These are phyloP conservation scores for Artemisia princeps DNA, from an alignment of 140 eudicot species.

Conservation along the genomic window DNA sequence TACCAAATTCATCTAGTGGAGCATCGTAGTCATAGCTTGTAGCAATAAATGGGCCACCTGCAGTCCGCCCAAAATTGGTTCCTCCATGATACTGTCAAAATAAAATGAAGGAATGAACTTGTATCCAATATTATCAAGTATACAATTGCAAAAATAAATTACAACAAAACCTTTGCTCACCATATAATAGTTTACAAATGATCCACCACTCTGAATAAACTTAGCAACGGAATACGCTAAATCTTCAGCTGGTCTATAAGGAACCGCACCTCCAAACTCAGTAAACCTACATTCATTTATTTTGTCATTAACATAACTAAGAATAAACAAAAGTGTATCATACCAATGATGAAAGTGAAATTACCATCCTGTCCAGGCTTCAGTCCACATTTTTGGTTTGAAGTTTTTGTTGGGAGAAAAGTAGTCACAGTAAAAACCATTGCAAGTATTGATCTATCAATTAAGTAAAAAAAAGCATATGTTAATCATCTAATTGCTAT, in stretches of 20 bases:
- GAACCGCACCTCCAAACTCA: conserved; percentile 88
- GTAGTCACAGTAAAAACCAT: conserved; percentile 85
- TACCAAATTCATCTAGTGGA: conserved; percentile 45
- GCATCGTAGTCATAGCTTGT: conserved; percentile 44
- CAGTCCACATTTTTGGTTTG: conserved; percentile 92
- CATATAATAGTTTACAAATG: conserved; percentile 38
- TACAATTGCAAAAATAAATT: background rate
- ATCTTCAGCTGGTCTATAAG: conserved; percentile 66
- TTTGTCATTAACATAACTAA: background rate
- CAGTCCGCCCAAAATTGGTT: conserved; percentile 38
- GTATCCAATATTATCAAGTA: background rate
- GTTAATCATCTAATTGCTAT: background rate
- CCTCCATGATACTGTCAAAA: conserved; percentile 38
- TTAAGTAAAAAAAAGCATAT: background rate
- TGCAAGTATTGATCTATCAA: conserved; percentile 66
- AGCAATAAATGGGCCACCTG: conserved; percentile 43
- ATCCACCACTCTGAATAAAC: conserved; percentile 39
- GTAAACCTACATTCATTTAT: conserved; percentile 52
- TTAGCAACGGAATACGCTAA: conserved; percentile 39
- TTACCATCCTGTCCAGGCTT: conserved; percentile 94
- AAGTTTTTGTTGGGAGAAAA: conserved; percentile 75
- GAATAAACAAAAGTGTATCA: background rate
- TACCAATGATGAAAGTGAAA: background rate
- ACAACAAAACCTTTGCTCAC: conserved; percentile 8
- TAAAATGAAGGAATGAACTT: background rate